Base-by-base conservation (phyloP, 1,284 basidiomycete species). In the Malassezia caprae region DNA sequence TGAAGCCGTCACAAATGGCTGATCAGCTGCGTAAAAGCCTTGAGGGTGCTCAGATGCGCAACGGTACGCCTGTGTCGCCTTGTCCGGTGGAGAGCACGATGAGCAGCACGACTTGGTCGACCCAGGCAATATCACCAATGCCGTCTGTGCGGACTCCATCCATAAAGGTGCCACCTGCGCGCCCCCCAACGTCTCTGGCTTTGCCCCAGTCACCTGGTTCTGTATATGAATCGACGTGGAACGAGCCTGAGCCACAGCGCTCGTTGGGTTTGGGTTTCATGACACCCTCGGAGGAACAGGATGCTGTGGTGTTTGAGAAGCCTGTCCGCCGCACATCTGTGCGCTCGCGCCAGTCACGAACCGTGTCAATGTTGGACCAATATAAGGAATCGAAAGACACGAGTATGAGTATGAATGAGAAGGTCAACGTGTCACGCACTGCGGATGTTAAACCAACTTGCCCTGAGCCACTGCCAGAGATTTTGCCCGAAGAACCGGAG, bases 1-100 rank as follows among this genome's bases (percentile, higher is more conserved):
- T 24, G 35, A 53, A 34, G 48, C 21, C 48, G 4, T 11, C 23
- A 15, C 48, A 56, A 12, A 41, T 56, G 19, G 45, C 45, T 12
- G 48, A 56, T 26, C 34, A 43, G 43, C 47, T 56, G 8, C 54
- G 54, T 11, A 15, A 46, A 10, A 51, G 34, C 28, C 51, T 56
- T 8, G 13, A 8, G n/a, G 21, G 12, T 11, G 8, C 13, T 6
- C 46, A 48, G 23, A 4, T 5, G 7, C 4, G 10, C 26, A 21
- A 13, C 17, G 12, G 8, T n/a, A 2, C 26, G 28, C 11, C n/a
- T 26, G 24, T 7, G 24, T 27, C 41, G 12, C 27, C 26, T n/a
- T 6, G 3, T 1, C n/a, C 41, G 24, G 28, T 28, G n/a, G 1
- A n/a, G 41, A 43, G 26, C 8, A 26, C 41, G 1, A 8, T 10